Evolutionary conservation across 495 filamentous ascomycete genomes (phyloP).

Genomic region (Astrothelium subdiscretum): DNA sequence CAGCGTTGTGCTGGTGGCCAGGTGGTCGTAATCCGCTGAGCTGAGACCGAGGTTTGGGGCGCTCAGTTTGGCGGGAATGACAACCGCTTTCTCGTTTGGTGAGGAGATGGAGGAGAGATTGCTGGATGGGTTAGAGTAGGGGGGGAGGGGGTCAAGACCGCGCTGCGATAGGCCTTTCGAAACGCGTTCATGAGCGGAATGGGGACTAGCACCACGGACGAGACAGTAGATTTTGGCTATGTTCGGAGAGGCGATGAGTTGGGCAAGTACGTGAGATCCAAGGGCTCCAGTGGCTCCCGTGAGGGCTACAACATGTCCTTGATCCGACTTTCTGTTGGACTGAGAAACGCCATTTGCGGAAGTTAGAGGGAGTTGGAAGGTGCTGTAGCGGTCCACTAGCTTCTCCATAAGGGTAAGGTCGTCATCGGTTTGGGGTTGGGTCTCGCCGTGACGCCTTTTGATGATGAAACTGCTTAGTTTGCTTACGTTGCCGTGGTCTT

Average conservation of each 20-base stretch:
- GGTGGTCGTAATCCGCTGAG: constrained; percentile 21
- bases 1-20: constrained; percentile 34
- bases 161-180: constrained; percentile 32
- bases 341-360: constrained; percentile 1
- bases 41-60: constrained; percentile 36
- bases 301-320: constrained; percentile 26
- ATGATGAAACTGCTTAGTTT: constrained; percentile 17
- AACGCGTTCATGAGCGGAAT: constrained; percentile 40
- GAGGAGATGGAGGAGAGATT: too few species aligned
- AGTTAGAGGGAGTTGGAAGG: constrained; percentile 16
- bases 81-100: constrained; percentile 32
- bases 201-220: constrained; percentile 37
- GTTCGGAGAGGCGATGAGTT: constrained; percentile 24
- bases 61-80: constrained; percentile 30
- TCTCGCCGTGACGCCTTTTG: constrained; percentile 10
- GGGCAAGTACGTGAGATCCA: constrained; percentile 44
- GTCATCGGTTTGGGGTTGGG: neutral
- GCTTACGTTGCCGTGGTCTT: constrained; percentile 37
- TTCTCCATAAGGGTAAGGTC: constrained; percentile 19
- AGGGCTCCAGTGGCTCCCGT: constrained; percentile 55
- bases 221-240: constrained; percentile 43
- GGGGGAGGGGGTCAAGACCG: constrained; percentile 6
- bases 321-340: neutral
- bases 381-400: constrained; percentile 29
- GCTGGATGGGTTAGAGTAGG: constrained; percentile 1